phyloP scores from a whole-genome alignment of 2,329 filamentous ascomycete species.

The Penicillium palitans region DNA sequence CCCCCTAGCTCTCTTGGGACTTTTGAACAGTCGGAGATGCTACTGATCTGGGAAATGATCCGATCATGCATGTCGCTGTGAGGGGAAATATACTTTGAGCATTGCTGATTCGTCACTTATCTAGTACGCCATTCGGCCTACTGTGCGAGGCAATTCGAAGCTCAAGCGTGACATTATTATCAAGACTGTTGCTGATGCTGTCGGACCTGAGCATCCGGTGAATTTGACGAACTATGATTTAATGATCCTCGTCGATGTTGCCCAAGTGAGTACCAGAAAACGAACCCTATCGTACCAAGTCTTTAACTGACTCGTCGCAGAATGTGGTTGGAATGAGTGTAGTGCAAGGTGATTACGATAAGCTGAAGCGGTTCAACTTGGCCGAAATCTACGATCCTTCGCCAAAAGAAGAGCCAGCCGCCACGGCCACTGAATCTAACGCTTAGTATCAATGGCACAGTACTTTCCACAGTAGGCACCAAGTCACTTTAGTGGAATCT shows the following conservation, averaged over 20 bases:
- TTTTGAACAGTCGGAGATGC: background rate
- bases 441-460: background rate
- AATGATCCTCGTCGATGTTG: slow-evolving; percentile 62
- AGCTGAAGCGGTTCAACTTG: slow-evolving; percentile 63
- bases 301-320: slow-evolving; percentile 38
- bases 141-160: slow-evolving; percentile 59
- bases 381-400: slow-evolving; percentile 60
- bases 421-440: background rate
- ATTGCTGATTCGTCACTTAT: slow-evolving; percentile 2
- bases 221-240: slow-evolving; percentile 62
- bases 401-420: slow-evolving; percentile 24
- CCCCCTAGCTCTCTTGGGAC: background rate
- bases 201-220: slow-evolving; percentile 60
- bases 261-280: slow-evolving; percentile 51
- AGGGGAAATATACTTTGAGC: slow-evolving; percentile 1
- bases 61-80: slow-evolving; percentile 1
- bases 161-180: slow-evolving; percentile 61
- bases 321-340: slow-evolving; percentile 66
- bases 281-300: slow-evolving; percentile 1
- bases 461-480: background rate
- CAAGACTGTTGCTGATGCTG: slow-evolving; percentile 57
- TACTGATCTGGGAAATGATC: background rate
- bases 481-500: background rate
- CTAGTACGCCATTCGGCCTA: slow-evolving; percentile 64
- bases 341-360: slow-evolving; percentile 59